Percentiles rank a stretch among this genome's conserved stretches.
Evolutionary conservation across 371 early-diverging fungal genomes (phyloP).

Genomic region (Saksenaea vasiformis): DNA sequence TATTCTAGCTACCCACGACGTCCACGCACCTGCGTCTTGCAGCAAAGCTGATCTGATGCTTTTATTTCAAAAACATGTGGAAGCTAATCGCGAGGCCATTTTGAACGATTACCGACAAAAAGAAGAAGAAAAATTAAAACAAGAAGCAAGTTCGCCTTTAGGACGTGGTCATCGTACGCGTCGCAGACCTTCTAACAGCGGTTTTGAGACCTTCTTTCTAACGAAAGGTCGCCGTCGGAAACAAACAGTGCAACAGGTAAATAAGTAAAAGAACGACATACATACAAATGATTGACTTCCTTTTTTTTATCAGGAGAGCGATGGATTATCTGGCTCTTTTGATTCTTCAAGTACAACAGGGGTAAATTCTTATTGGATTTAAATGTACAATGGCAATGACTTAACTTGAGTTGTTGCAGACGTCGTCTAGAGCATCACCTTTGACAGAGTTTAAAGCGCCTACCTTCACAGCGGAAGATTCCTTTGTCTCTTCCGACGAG

Average conservation of each 20-base stretch:
- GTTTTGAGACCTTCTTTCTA: neutral
- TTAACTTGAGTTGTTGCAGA: too few species aligned
- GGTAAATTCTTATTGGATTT: too few species aligned
- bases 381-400: too few species aligned
- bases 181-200: neutral
- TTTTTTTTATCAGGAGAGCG: too few species aligned
- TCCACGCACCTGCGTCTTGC: neutral
- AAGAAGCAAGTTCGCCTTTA: neutral
- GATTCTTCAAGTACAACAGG: too few species aligned
- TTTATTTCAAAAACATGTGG: slow-evolving; percentile 11
- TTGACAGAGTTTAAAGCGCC: neutral
- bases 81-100: neutral
- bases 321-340: too few species aligned
- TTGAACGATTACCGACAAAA: slow-evolving; percentile 9
- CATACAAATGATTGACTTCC: too few species aligned
- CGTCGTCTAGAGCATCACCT: too few species aligned
- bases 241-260: too few species aligned
- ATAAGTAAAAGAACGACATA: too few species aligned
- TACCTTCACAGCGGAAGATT: slow-evolving; percentile 5
- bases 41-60: slow-evolving; percentile 10
- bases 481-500: slow-evolving; percentile 8
- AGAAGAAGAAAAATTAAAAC: neutral
- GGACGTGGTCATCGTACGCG: slow-evolving; percentile 4
- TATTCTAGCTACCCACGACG: slow-evolving; percentile 11
- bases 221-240: too few species aligned